These are phyloP conservation scores for Lepidium sativum DNA, from an alignment of 345 rosid species.

Conservation along the genomic window DNA sequence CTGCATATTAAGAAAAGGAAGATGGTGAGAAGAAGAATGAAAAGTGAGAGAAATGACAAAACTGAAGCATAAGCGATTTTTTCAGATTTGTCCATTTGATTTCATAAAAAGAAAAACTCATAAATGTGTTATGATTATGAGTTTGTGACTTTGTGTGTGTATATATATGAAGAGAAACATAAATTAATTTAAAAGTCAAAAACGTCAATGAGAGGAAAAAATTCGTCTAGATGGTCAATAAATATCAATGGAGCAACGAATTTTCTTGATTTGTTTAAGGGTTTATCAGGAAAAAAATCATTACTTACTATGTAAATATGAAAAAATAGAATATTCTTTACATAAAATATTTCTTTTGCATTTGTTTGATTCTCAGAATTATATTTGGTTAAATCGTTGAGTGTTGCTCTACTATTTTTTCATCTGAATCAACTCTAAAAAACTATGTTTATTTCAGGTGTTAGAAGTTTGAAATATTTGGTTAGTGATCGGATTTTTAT, in stretches of 20 bases:
- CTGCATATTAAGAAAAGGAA: slow-evolving; percentile 44
- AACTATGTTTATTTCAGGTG: too few relatives aligned
- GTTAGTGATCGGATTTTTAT: too few relatives aligned
- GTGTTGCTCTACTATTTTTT: too few relatives aligned
- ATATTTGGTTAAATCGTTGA: too few relatives aligned
- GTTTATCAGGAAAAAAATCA: too few relatives aligned
- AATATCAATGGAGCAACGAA: not conserved
- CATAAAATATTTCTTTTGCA: too few relatives aligned
- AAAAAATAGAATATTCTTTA: too few relatives aligned
- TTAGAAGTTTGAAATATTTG: too few relatives aligned
- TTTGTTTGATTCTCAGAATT: too few relatives aligned
- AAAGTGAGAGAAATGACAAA: slow-evolving; percentile 41
- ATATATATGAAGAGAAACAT: not conserved
- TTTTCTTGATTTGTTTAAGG: too few relatives aligned
- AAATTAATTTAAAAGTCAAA: not conserved
- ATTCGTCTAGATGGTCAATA: slow-evolving; percentile 18
- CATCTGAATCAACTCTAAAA: too few relatives aligned
- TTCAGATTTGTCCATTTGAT: slow-evolving; percentile 32
- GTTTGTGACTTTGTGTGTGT: slow-evolving; percentile 5
- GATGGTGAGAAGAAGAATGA: slow-evolving; percentile 33
- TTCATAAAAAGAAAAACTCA: not conserved
- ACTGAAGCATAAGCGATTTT: slow-evolving; percentile 42
- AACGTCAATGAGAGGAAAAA: not conserved
- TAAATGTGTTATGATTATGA: slow-evolving; percentile 6
- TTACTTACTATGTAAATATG: not conserved